Percentiles rank a stretch among this genome's conserved stretches.
phyloP scores from a whole-genome alignment of 2,329 filamentous ascomycete species.

The Karstenula rhodostoma region DNA sequence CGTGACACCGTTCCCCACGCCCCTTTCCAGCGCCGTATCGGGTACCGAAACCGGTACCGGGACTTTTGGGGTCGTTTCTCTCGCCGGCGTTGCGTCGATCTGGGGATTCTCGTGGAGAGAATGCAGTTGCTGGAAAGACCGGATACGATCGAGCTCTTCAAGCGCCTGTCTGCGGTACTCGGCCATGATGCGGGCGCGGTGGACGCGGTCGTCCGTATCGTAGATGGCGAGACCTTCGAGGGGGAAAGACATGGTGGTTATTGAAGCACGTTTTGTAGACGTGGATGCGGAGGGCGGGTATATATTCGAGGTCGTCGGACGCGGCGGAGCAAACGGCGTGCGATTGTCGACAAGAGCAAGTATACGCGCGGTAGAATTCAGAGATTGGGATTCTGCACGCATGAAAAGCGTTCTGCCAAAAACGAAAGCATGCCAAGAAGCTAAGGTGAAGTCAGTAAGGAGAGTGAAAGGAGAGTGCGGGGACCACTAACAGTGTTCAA shows the following conservation, averaged over 20 bases:
- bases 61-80: not conserved
- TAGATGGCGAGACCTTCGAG: conserved; percentile 1
- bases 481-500: too few species aligned
- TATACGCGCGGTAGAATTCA: not conserved
- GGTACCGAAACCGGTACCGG: not conserved
- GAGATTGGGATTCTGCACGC: not conserved
- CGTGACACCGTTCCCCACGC: not conserved
- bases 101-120: too few species aligned
- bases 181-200: not conserved
- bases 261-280: too few species aligned
- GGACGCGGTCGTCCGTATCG: not conserved
- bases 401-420: too few species aligned
- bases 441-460: too few species aligned
- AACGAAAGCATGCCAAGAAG: too few species aligned
- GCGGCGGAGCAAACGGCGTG: not conserved
- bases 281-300: too few species aligned
- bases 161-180: conserved; percentile 1
- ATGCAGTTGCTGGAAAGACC: not conserved
- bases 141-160: not conserved
- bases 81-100: too few species aligned
- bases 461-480: too few species aligned
- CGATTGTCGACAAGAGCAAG: not conserved
- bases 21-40: not conserved
- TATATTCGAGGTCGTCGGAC: too few species aligned
- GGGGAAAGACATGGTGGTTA: conserved; percentile 7